phyloP scores from a whole-genome alignment of 2,329 filamentous ascomycete genomes.

The Verticillium tricorpus region DNA sequence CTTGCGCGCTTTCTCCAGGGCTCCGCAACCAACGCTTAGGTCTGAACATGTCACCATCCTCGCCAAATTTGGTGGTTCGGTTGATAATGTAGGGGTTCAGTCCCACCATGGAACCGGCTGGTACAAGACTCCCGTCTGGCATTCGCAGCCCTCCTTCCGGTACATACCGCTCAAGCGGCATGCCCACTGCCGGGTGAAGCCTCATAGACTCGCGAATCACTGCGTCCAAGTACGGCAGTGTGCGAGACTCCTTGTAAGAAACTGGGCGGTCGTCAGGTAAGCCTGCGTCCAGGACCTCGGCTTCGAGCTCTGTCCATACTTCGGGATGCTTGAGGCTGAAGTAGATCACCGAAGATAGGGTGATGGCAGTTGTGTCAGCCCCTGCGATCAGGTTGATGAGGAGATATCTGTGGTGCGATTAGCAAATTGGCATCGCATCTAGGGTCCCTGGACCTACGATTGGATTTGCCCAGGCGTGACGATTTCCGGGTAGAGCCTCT shows the following conservation, averaged over 20 bases:
- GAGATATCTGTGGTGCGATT: neutral
- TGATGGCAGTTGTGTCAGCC: slow-evolving; percentile 56
- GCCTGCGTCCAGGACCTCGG: slow-evolving; percentile 33
- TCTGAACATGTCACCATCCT: slow-evolving; percentile 45
- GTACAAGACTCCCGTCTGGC: slow-evolving; percentile 30
- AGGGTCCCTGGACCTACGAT: neutral
- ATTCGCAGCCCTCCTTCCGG: slow-evolving; percentile 29
- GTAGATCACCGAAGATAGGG: slow-evolving; percentile 54
- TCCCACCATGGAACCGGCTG: slow-evolving; percentile 47
- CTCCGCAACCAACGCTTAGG: slow-evolving; percentile 53
- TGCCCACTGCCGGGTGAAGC: slow-evolving; percentile 48
- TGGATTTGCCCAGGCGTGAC: neutral
- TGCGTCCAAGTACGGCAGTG: slow-evolving; percentile 50
- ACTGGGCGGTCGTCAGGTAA: slow-evolving; percentile 20
- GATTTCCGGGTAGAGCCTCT: slow-evolving; percentile 23
- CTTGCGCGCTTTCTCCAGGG: slow-evolving; percentile 41
- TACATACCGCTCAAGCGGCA: slow-evolving; percentile 40
- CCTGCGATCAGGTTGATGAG: slow-evolving; percentile 38
- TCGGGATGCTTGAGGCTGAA: slow-evolving; percentile 38
- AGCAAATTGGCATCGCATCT: neutral
- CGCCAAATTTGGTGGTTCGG: slow-evolving; percentile 44
- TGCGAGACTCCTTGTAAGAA: slow-evolving; percentile 41
- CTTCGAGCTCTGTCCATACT: slow-evolving; percentile 33
- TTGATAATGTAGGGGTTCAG: slow-evolving; percentile 52
- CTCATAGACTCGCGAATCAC: slow-evolving; percentile 54